These are phyloP conservation scores for Hypoxylon sp. DNA, from an alignment of 2,329 filamentous ascomycete species.

Conservation along the genomic window DNA sequence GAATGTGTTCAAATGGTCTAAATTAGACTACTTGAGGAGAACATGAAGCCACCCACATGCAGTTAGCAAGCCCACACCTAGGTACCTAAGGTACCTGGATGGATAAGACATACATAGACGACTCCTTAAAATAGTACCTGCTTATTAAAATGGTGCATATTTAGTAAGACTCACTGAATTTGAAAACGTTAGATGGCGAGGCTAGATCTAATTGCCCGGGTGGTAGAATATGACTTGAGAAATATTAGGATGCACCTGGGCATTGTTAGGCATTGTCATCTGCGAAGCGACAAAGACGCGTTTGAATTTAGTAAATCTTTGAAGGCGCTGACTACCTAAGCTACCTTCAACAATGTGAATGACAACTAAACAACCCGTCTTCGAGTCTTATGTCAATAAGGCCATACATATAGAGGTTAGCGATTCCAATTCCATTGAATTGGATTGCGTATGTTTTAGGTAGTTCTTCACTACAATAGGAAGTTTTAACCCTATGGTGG, in stretches of 20 bases:
- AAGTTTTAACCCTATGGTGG: not conserved
- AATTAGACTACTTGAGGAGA: not conserved
- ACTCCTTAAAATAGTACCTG: slow-evolving; percentile 2
- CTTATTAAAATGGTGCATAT: not conserved
- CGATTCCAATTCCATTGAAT: too few relatives aligned
- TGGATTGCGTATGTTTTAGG: too few relatives aligned
- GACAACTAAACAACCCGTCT: not conserved
- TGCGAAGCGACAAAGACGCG: not conserved
- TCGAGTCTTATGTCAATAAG: not conserved
- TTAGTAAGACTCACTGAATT: not conserved
- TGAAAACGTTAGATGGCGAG: not conserved
- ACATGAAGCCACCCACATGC: not conserved
- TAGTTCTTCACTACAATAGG: not conserved
- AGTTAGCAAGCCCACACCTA: not conserved
- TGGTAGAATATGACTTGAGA: not conserved
- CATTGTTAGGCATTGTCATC: too few relatives aligned
- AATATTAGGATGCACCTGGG: not conserved
- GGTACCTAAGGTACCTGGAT: not conserved
- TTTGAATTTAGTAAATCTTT: not conserved
- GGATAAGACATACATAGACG: not conserved
- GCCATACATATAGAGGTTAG: too few relatives aligned
- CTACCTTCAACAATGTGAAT: not conserved
- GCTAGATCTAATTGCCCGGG: not conserved
- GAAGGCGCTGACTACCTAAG: not conserved
- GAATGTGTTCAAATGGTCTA: slow-evolving; percentile 13